phyloP scores from a whole-genome alignment of 148 eudicot genomes.

The Oxyria digyna region DNA sequence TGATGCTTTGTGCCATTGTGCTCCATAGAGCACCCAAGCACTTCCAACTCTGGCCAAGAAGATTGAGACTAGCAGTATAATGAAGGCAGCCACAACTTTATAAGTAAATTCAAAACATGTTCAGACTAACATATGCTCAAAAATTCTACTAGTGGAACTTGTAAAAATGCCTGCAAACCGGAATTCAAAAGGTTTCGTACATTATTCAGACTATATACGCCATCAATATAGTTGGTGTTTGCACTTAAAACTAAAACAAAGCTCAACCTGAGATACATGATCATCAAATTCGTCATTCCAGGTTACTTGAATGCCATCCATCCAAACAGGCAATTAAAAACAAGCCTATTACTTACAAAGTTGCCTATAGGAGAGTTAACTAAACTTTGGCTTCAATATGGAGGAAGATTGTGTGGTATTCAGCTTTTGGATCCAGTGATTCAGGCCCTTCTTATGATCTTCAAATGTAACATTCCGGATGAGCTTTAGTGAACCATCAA shows the following conservation, averaged over 20 bases:
- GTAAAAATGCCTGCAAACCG: background rate
- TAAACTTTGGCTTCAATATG: slow-evolving; percentile 13
- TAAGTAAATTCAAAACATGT: too few species aligned
- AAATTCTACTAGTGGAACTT: too few species aligned
- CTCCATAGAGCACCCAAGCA: too few species aligned
- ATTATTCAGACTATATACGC: background rate
- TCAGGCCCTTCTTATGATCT: slow-evolving; percentile 37
- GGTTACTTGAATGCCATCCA: slow-evolving; percentile 5
- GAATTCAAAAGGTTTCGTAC: background rate
- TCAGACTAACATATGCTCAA: background rate
- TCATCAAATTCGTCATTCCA: background rate
- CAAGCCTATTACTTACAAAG: slow-evolving; percentile 9
- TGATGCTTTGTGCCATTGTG: too few species aligned
- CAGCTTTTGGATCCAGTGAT: slow-evolving; percentile 32
- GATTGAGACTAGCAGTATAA: too few species aligned
- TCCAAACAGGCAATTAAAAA: slow-evolving; percentile 5
- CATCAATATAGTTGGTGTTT: background rate
- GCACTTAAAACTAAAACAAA: background rate
- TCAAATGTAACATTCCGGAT: slow-evolving; percentile 21
- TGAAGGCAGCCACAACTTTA: too few species aligned
- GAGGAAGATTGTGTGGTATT: background rate
- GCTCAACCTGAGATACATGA: background rate
- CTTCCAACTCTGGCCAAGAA: too few species aligned
- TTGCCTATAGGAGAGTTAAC: background rate
- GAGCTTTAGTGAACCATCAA: slow-evolving; percentile 42